Evolutionary conservation across 2,329 filamentous ascomycete species (phyloP).

Genomic region (Colletotrichum kahawae): DNA sequence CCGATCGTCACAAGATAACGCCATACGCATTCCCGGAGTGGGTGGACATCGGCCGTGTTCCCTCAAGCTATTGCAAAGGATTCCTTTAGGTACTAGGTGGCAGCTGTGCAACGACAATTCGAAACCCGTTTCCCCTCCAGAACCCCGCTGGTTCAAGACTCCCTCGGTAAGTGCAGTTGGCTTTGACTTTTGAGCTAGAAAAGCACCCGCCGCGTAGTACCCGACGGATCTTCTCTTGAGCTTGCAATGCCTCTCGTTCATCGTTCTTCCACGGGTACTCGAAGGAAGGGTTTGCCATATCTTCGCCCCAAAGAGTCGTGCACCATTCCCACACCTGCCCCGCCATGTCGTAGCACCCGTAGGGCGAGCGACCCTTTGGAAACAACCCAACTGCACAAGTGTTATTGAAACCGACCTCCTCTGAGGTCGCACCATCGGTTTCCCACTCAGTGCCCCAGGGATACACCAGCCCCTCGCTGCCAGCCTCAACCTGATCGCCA

Average conservation of each 20-base stretch:
- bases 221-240: background rate
- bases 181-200: background rate
- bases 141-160: conserved; percentile 1
- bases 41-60: rapidly evolving
- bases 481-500: background rate
- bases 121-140: conserved; percentile 1
- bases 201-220: background rate
- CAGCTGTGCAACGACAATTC: background rate
- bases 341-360: background rate
- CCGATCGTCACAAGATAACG: background rate
- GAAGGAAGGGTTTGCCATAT: background rate
- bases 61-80: background rate
- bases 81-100: too few relatives aligned
- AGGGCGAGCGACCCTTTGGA: background rate
- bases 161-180: conserved; percentile 8
- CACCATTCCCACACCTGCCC: conserved; percentile 12
- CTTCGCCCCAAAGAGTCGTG: conserved; percentile 4
- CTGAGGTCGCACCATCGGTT: background rate
- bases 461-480: background rate
- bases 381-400: background rate
- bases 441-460: background rate
- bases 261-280: background rate
- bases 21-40: background rate
- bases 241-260: background rate
- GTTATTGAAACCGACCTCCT: background rate